Conservation (phyloP, 805 yeast species). For the Naumovozyma castellii region DNA sequence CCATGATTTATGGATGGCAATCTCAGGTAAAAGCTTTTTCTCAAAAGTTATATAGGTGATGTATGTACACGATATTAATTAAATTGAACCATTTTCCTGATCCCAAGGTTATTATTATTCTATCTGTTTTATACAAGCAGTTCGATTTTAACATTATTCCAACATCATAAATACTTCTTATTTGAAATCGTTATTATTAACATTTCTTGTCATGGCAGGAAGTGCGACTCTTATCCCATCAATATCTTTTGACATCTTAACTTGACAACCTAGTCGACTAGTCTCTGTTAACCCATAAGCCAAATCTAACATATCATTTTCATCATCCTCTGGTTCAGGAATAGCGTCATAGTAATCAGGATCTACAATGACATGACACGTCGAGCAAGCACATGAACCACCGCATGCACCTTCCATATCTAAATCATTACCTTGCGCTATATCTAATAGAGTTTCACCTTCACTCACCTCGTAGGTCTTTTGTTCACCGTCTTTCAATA, state of each 20-base stretch:
- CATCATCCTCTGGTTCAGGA: constrained; percentile 95
- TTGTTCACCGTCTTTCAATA: constrained; percentile 85
- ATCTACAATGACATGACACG: constrained; percentile 93
- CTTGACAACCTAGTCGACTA: constrained; percentile 91
- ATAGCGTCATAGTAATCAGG: constrained; percentile 86
- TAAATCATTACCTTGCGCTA: constrained; percentile 85
- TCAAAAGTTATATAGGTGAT: no score
- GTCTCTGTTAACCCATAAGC: constrained; percentile 97
- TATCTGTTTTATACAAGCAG: no score
- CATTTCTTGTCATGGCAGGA: constrained; percentile 94
- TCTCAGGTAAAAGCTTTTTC: no score
- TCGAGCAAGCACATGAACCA: constrained; percentile 97
- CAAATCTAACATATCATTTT: constrained; percentile 94
- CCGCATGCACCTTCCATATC: constrained; percentile 99
- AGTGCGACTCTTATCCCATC: constrained; percentile 92
- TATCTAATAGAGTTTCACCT: constrained; percentile 85
- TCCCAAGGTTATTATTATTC: no score
- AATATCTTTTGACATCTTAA: constrained; percentile 75
- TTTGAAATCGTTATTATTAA: constrained; percentile 72
- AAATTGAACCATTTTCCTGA: background rate
- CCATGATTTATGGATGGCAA: no score
- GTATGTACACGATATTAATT: background rate
- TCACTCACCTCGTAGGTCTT: constrained; percentile 76
- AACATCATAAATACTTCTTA: constrained; percentile 11
- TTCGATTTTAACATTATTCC: no score